A percentile compares a stretch with the other conserved stretches of the same genome.
phyloP scores from a whole-genome alignment of 1,139 yeast species.

The Candida pseudocylindracea region DNA sequence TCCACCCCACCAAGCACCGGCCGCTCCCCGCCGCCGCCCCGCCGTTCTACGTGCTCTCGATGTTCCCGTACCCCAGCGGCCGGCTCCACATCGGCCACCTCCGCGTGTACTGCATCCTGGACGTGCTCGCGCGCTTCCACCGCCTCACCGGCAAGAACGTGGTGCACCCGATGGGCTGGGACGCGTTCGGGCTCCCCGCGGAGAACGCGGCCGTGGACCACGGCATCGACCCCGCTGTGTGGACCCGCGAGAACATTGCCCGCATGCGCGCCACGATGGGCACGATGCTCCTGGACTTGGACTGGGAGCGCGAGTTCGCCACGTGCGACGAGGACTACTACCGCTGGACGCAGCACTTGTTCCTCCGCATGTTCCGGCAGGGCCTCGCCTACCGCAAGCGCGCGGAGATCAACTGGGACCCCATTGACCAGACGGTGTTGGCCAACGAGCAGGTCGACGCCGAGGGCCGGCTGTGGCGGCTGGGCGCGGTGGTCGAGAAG shows the following conservation, averaged over 20 bases:
- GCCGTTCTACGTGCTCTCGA: constrained; percentile 43
- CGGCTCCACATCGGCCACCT: constrained; percentile 81
- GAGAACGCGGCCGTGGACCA: constrained; percentile 94
- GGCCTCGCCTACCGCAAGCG: constrained; percentile 71
- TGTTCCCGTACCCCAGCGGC: constrained; percentile 97
- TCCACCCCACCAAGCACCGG: constrained; percentile 20
- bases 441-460: constrained; percentile 95
- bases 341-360: constrained; percentile 79
- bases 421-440: constrained; percentile 77
- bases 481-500: constrained; percentile 87
- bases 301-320: constrained; percentile 83
- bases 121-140: constrained; percentile 58
- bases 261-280: constrained; percentile 74
- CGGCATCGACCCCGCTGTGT: constrained; percentile 49
- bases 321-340: constrained; percentile 81
- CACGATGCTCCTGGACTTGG: constrained; percentile 65
- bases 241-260: constrained; percentile 62
- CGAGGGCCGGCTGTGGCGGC: constrained; percentile 85
- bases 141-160: constrained; percentile 59
- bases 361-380: constrained; percentile 42
- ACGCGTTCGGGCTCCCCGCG: constrained; percentile 94
- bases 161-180: constrained; percentile 98
- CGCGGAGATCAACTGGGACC: constrained; percentile 95
- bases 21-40: constrained; percentile 4
- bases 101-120: constrained; percentile 80